A percentile compares a stretch with the other conserved stretches of the same genome.
Evolutionary conservation across 1,284 basidiomycete species (phyloP).

Genomic region (Irpex sp.): DNA sequence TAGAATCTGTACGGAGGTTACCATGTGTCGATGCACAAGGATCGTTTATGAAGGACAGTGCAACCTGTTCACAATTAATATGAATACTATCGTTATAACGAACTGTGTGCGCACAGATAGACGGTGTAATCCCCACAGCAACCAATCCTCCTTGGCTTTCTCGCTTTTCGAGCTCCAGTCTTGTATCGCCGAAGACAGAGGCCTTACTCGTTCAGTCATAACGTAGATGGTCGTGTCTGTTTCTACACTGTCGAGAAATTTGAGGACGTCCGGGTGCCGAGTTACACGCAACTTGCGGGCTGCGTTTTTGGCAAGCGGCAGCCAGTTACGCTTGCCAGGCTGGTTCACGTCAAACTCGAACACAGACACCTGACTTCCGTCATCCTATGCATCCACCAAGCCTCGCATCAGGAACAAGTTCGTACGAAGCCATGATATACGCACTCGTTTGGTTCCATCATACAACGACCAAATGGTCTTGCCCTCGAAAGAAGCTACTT

Average conservation of each 20-base stretch:
- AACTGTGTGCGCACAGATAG: slow-evolving; percentile 73
- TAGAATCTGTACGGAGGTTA: slow-evolving; percentile 71
- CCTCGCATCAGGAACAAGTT: background rate
- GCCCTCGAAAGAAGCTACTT: slow-evolving; percentile 64
- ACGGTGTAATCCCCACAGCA: slow-evolving; percentile 91
- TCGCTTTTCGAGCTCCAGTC: slow-evolving; percentile 61
- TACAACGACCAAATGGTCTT: slow-evolving; percentile 82
- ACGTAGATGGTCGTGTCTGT: slow-evolving; percentile 87
- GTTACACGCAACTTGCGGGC: slow-evolving; percentile 88
- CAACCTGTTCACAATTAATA: slow-evolving; percentile 53
- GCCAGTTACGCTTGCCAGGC: slow-evolving; percentile 49
- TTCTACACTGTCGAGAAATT: slow-evolving; percentile 91
- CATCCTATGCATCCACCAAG: slow-evolving; percentile 61
- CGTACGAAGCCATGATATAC: slow-evolving; percentile 17
- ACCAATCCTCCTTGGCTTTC: slow-evolving; percentile 80
- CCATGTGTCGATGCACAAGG: slow-evolving; percentile 87
- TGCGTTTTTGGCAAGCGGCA: slow-evolving; percentile 87
- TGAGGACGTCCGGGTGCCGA: slow-evolving; percentile 93
- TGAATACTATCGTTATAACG: background rate
- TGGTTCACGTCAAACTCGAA: slow-evolving; percentile 85
- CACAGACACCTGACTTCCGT: slow-evolving; percentile 78
- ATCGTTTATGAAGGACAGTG: slow-evolving; percentile 89
- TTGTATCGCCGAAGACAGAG: slow-evolving; percentile 65
- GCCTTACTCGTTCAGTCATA: slow-evolving; percentile 90
- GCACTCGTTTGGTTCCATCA: slow-evolving; percentile 84